Percentiles rank a stretch among this genome's conserved stretches.
Evolutionary conservation across 2,329 filamentous ascomycete genomes (phyloP).

Genomic region (Elsinoe batatas): DNA sequence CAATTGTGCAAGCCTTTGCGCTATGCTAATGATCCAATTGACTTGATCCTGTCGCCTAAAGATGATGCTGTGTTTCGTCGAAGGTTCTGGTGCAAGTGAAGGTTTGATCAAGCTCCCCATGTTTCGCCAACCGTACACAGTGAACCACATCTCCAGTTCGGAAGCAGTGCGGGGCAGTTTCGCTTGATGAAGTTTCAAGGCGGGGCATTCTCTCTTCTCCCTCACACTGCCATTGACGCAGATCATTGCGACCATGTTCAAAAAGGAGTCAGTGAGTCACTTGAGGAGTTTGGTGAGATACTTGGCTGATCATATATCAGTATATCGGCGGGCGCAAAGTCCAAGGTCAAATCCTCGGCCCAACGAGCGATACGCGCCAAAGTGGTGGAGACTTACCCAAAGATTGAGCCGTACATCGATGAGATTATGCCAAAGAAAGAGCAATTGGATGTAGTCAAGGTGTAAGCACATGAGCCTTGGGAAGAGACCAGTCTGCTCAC

Average conservation of each 20-base stretch:
- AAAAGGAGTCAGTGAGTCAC: constrained; percentile 63
- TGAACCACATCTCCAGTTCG: neutral
- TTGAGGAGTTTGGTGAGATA: neutral
- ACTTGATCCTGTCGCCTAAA: neutral
- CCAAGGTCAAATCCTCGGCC: constrained; percentile 94
- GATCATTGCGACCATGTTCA: constrained; percentile 60
- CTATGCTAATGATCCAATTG: neutral
- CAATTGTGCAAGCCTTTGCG: too few relatives aligned
- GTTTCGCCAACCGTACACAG: constrained; percentile 1
- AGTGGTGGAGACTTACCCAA: constrained; percentile 74
- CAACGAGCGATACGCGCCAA: constrained; percentile 78
- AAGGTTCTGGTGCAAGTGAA: constrained; percentile 1
- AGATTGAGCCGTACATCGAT: constrained; percentile 79
- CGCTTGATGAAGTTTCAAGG: constrained; percentile 14
- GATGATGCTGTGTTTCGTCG: neutral
- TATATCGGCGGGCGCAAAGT: constrained; percentile 68
- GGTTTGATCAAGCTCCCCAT: neutral
- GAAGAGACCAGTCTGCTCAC: neutral
- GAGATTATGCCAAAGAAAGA: constrained; percentile 92
- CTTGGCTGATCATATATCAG: constrained; percentile 34
- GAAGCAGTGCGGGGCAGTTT: constrained; percentile 10
- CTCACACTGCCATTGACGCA: constrained; percentile 9
- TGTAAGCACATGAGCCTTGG: constrained; percentile 37
- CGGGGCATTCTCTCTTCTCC: constrained; percentile 12
- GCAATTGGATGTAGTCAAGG: constrained; percentile 80